Percentiles rank a stretch among this genome's conserved stretches.
Evolutionary conservation across 2,329 filamentous ascomycete genomes (phyloP).

Genomic region (Fusarium sp.): DNA sequence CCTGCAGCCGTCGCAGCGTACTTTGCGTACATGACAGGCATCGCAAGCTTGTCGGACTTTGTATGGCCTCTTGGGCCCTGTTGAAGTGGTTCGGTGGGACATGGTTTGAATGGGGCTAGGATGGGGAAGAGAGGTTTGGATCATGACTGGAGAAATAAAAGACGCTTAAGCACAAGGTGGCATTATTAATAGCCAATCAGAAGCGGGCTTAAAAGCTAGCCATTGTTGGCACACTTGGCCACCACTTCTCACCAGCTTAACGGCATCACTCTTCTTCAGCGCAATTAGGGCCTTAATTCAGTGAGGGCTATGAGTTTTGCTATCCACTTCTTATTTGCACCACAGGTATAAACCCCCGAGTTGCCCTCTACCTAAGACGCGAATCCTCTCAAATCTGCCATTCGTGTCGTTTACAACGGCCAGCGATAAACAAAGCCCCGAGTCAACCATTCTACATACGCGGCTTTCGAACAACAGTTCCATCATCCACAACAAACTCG

Average conservation of each 20-base stretch:
- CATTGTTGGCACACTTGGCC: background rate
- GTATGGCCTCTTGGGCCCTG: background rate
- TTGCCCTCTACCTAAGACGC: background rate
- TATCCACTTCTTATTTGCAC: background rate
- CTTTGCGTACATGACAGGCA: slow-evolving; percentile 46
- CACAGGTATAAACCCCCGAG: background rate
- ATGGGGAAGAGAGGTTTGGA: background rate
- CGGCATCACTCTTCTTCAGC: background rate
- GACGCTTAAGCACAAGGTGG: background rate
- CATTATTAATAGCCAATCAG: background rate
- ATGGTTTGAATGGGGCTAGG: background rate
- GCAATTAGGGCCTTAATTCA: background rate
- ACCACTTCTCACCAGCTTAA: background rate
- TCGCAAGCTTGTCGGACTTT: slow-evolving; percentile 47
- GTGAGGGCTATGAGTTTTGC: background rate
- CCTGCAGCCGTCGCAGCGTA: slow-evolving; percentile 45
- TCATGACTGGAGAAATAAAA: background rate
- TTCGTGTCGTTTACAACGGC: background rate
- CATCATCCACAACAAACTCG: slow-evolving; percentile 38
- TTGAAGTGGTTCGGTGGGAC: background rate
- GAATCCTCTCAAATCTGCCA: background rate
- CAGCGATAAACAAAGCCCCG: background rate
- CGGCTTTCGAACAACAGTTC: slow-evolving; percentile 18
- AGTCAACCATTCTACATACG: background rate
- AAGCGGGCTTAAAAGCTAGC: background rate